These are phyloP conservation scores for Senna tora DNA, from an alignment of 306 rosid genomes.

Conservation along the genomic window DNA sequence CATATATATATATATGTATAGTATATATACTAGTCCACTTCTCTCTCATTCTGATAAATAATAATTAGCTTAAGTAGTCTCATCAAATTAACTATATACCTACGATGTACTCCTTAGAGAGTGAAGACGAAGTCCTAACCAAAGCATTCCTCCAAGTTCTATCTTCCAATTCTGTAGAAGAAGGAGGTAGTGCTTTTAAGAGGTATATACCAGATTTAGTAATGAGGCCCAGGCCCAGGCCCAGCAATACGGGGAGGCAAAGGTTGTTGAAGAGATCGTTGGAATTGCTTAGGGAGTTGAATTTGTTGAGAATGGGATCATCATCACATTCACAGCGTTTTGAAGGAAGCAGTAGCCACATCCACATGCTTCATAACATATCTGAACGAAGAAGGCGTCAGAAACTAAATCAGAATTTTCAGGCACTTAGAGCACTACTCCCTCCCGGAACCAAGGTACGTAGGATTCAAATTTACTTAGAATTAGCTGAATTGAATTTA, in stretches of 20 bases:
- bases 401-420: conserved; percentile 82
- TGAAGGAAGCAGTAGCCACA: conserved; percentile 45
- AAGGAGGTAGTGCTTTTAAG: conserved; percentile 57
- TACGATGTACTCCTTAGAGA: too few species aligned
- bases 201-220: conserved; percentile 39
- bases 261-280: conserved; percentile 66
- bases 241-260: conserved; percentile 30
- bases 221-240: conserved; percentile 34
- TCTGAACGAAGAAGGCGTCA: conserved; percentile 85
- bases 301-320: conserved; percentile 49
- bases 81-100: too few species aligned
- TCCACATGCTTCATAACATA: conserved; percentile 80
- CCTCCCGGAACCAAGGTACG: conserved; percentile 94
- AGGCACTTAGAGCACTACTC: conserved; percentile 67
- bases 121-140: conserved; percentile 58
- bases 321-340: too few species aligned
- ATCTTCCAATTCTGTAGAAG: conserved; percentile 38
- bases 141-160: conserved; percentile 65
- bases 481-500: too few species aligned
- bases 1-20: too few species aligned
- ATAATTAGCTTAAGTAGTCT: too few species aligned
- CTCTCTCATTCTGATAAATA: too few species aligned
- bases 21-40: too few species aligned
- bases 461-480: too few species aligned
- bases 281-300: conserved; percentile 55